Percentiles rank a stretch among this genome's conserved stretches.
Conservation (phyloP, 2,329 filamentous ascomycete species). For the Cladosporium colombiae region DNA sequence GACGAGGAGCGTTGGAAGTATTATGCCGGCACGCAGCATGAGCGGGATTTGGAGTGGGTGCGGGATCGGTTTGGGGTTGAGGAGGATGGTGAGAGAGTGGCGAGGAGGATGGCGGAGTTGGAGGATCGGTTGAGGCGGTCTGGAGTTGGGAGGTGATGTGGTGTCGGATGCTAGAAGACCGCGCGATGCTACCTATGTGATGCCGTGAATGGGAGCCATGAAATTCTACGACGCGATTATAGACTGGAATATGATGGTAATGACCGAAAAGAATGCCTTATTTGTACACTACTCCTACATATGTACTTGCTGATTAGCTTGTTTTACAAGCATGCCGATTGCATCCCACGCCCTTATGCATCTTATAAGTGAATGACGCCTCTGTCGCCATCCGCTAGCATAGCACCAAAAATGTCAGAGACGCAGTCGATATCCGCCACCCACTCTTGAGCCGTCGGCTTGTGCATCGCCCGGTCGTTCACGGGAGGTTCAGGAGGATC, state of each 20-base stretch:
- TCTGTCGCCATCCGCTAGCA: constrained; percentile 11
- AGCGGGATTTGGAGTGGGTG: constrained; percentile 41
- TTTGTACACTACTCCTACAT: constrained; percentile 2
- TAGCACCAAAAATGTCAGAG: constrained; percentile 8
- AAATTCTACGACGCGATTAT: not conserved
- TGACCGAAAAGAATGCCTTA: not conserved
- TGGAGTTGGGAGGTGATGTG: not conserved
- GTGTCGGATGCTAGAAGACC: not conserved
- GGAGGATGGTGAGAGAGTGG: constrained; percentile 19
- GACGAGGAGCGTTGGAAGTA: constrained; percentile 54
- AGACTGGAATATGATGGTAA: not conserved
- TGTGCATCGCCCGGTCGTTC: not conserved
- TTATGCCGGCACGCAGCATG: constrained; percentile 39
- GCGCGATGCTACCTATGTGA: not conserved
- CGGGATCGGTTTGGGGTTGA: constrained; percentile 18
- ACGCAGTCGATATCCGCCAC: constrained; percentile 13
- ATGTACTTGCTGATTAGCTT: not conserved
- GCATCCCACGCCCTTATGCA: not conserved
- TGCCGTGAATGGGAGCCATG: not conserved
- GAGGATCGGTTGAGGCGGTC: constrained; percentile 1
- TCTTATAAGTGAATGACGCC: not conserved
- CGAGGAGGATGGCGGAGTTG: constrained; percentile 17
- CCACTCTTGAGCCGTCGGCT: constrained; percentile 9
- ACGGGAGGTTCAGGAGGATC: not conserved
- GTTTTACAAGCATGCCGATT: not conserved